Base-by-base conservation (phyloP, 1,284 basidiomycete species). In the Vanrija humicola region DNA sequence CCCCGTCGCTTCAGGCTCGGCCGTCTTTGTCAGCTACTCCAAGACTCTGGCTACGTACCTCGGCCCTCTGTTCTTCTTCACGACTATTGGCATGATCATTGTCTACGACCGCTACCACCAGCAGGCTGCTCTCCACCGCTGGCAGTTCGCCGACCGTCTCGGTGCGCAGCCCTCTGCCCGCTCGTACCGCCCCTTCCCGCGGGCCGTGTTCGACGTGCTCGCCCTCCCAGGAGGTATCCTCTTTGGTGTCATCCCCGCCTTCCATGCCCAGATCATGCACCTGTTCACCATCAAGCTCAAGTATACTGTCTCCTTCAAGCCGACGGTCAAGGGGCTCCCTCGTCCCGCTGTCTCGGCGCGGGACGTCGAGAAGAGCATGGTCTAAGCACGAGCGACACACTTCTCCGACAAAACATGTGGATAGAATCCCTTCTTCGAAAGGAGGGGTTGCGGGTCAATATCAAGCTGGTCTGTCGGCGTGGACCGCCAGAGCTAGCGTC, bases 211-310 rank as follows among this genome's bases (percentile, higher is more conserved):
- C 18, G 63, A 64, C 54, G 69, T 64, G 51, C 43, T 66, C 23
- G 64, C 65, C 15, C 51, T 73, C 45, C 70, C 70, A 15, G 66
- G 66, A 10, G 66, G 64, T 51, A 55, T 73, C 48, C 46, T 66
- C 19, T 73, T 69, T 47, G 70, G 69, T 44, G 61, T 67, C 46
- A 52, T 66, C 47, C 70, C 70, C 19, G 55, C 69, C 38, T 51
- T 73, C 38, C 69, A 67, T 48, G 69, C 68, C 14, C 70, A 73
- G 52, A 56, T 68, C 43, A 60, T 66, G 58, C 70, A 73, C 52
- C 50, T 73, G 46, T 64, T 65, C 58, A 73, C 70, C 28, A 61
- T 69, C 56, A 64, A 62, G 38, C 58, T 72, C 48, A 63, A 59
- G 34, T 72, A 72, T 52, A 68, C 59, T 42, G 65, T 67, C 29